Evolutionary conservation across 2,329 filamentous ascomycete genomes (phyloP).

Genomic region (Phyllosticta citrichinensis): DNA sequence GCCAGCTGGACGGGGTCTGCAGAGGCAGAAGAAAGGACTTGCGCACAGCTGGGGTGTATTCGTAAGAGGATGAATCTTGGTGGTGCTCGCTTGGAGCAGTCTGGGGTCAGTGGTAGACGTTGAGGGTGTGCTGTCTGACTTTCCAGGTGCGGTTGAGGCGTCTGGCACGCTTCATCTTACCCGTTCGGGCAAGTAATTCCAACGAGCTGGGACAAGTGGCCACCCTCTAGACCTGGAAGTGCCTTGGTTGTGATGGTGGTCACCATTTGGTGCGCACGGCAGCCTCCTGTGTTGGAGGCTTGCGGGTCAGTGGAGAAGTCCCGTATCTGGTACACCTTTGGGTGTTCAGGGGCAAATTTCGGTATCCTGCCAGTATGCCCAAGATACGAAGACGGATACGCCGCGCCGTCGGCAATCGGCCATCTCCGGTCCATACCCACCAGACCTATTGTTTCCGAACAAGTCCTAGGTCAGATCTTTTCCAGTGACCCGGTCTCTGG

Average conservation of each 20-base stretch:
- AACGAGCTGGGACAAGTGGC: neutral
- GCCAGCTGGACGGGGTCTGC: neutral
- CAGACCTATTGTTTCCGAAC: neutral
- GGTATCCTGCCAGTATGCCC: neutral
- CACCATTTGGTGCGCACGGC: neutral
- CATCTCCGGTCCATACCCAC: neutral
- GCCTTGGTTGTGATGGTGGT: neutral
- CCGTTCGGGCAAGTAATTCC: neutral
- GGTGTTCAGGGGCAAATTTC: neutral
- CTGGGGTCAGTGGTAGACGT: neutral
- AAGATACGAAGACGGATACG: neutral
- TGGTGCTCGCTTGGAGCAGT: neutral
- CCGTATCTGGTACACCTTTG: neutral
- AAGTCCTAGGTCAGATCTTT: neutral
- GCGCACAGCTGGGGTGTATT: neutral
- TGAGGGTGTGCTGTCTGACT: neutral
- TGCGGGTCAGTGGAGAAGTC: neutral
- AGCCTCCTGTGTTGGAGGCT: neutral
- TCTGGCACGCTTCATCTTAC: neutral
- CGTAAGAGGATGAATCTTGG: neutral
- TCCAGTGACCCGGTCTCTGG: neutral
- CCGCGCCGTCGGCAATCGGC: neutral
- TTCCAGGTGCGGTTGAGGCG: neutral
- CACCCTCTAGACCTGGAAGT: neutral
- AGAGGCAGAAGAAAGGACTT: neutral